phyloP scores from a whole-genome alignment of 371 early-diverging fungal species.

The Syncephalastrum racemosum region DNA sequence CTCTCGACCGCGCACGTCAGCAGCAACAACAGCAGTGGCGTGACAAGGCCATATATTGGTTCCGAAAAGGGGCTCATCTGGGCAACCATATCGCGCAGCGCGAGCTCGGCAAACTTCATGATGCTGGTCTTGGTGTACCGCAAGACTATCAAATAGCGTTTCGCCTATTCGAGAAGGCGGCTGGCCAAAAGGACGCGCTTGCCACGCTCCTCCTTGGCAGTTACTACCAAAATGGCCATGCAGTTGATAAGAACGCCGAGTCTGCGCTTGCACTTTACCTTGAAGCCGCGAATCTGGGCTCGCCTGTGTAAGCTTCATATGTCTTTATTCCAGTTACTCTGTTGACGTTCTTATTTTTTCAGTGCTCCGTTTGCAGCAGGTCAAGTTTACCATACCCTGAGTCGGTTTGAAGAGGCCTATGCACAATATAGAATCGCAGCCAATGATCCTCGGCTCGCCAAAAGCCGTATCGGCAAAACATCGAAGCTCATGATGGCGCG shows the following conservation, averaged over 20 bases:
- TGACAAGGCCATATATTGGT: slow-evolving; percentile 43
- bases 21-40: slow-evolving; percentile 19
- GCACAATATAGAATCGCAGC: slow-evolving; percentile 31
- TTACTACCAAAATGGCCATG: slow-evolving; percentile 54
- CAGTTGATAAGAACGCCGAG: slow-evolving; percentile 51
- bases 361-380: slow-evolving; percentile 50
- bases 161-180: slow-evolving; percentile 74
- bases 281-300: slow-evolving; percentile 36
- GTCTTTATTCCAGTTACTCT: slow-evolving; percentile 1
- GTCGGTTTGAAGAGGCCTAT: slow-evolving; percentile 38
- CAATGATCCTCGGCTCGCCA: slow-evolving; percentile 28
- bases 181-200: slow-evolving; percentile 73
- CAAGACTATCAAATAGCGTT: slow-evolving; percentile 74
- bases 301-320: slow-evolving; percentile 30
- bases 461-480: slow-evolving; percentile 23
- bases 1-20: slow-evolving; percentile 8
- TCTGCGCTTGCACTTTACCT: slow-evolving; percentile 52
- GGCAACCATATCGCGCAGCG: slow-evolving; percentile 64
- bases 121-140: slow-evolving; percentile 63
- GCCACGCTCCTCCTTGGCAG: slow-evolving; percentile 73
- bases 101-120: slow-evolving; percentile 85
- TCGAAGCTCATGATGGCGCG: slow-evolving; percentile 42
- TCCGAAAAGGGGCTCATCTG: slow-evolving; percentile 42
- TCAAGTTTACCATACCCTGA: slow-evolving; percentile 36
- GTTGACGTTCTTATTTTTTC: not conserved